These are phyloP conservation scores for Massarina eburnea DNA, from an alignment of 2,329 filamentous ascomycete species.

Conservation along the genomic window DNA sequence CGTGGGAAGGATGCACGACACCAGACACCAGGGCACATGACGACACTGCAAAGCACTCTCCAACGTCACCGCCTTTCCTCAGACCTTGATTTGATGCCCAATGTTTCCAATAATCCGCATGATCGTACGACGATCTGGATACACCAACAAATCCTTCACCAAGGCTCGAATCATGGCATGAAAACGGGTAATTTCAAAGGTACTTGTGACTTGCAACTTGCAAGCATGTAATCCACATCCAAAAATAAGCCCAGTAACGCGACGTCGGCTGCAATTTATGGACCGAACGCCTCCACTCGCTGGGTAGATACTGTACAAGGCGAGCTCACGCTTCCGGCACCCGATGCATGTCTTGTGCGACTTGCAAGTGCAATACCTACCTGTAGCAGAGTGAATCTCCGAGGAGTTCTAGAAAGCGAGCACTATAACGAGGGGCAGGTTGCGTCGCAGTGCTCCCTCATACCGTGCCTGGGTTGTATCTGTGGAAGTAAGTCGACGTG, in stretches of 20 bases:
- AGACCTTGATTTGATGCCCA: background rate
- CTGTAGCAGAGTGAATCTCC: slow-evolving; percentile 20
- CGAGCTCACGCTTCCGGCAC: slow-evolving; percentile 17
- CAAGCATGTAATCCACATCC: slow-evolving; percentile 1
- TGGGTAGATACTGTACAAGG: background rate
- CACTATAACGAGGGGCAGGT: slow-evolving; percentile 6
- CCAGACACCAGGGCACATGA: background rate
- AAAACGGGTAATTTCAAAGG: slow-evolving; percentile 1
- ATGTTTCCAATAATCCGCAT: too few relatives aligned
- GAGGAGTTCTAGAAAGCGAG: slow-evolving; percentile 15
- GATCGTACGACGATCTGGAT: slow-evolving; percentile 2
- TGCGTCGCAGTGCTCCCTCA: slow-evolving; percentile 10
- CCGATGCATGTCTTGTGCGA: slow-evolving; percentile 23
- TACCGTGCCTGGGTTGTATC: background rate
- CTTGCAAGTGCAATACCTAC: slow-evolving; percentile 13
- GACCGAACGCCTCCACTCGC: slow-evolving; percentile 13
- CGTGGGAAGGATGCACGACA: background rate
- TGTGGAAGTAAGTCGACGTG: slow-evolving; percentile 5
- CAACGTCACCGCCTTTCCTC: background rate
- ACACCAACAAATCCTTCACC: background rate
- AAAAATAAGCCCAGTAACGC: slow-evolving; percentile 25
- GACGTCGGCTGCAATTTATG: slow-evolving; percentile 21
- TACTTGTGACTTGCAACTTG: slow-evolving; percentile 6
- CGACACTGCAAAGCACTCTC: background rate
- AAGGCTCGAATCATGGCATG: slow-evolving; percentile 12